Conservation (phyloP, 495 filamentous ascomycete species). For the Penicillium cosmopolitanum region DNA sequence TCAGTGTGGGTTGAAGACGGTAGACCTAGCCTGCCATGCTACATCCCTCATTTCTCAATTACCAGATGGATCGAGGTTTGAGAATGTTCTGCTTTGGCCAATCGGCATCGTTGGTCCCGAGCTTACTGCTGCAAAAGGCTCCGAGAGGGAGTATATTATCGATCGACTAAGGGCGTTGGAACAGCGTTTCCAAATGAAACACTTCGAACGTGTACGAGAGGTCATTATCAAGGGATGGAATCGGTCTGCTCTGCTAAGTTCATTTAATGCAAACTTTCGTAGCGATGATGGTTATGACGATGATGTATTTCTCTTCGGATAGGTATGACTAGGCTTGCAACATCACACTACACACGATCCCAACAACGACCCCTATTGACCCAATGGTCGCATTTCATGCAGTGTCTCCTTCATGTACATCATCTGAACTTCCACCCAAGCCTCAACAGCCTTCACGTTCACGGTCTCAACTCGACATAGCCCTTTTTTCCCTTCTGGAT, state of each 20-base stretch:
- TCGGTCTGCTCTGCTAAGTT: background rate
- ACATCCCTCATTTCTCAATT: conserved; percentile 1
- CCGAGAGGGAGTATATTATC: background rate
- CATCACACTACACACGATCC: background rate
- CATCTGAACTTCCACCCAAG: conserved; percentile 10
- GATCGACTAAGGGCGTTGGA: conserved; percentile 5
- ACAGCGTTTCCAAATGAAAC: conserved; percentile 12
- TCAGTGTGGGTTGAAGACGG: background rate
- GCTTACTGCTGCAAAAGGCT: background rate
- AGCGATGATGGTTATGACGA: background rate
- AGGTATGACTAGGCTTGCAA: background rate
- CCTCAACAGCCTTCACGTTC: background rate
- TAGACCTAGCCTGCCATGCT: conserved; percentile 2
- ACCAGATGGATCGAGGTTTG: conserved; percentile 6
- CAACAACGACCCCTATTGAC: background rate
- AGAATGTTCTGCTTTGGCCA: conserved; percentile 14
- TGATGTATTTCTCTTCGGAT: conserved; percentile 9
- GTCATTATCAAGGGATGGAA: background rate
- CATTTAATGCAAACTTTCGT: background rate
- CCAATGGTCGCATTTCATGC: conserved; percentile 8
- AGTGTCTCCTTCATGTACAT: conserved; percentile 8
- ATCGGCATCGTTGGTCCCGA: conserved; percentile 12
- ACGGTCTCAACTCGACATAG: conserved; percentile 7
- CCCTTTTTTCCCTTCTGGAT: conserved; percentile 6
- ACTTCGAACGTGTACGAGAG: conserved; percentile 9